These are phyloP conservation scores for Allium fistulosum DNA, from an alignment of 106 monocot genomes.

Conservation along the genomic window DNA sequence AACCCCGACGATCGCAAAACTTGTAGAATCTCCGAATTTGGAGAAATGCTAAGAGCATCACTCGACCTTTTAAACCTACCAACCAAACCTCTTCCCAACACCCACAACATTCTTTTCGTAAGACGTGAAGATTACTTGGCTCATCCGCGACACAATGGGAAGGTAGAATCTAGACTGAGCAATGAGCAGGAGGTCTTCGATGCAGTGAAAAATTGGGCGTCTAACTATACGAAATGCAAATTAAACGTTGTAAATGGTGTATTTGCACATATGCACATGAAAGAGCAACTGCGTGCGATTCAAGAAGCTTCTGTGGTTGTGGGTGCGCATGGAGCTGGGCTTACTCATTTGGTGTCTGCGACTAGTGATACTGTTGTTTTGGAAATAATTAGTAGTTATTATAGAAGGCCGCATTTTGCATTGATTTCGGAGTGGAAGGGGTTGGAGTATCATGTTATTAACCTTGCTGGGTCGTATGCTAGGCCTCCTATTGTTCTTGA, in stretches of 20 bases:
- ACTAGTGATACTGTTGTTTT: constrained; percentile 49
- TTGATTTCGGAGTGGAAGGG: constrained; percentile 92
- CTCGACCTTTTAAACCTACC: constrained; percentile 31
- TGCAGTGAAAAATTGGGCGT: constrained; percentile 55
- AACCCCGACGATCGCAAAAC: constrained; percentile 53
- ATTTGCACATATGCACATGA: constrained; percentile 88
- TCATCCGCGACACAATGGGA: constrained; percentile 83
- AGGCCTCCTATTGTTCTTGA: constrained; percentile 40
- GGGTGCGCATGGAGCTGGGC: constrained; percentile 94
- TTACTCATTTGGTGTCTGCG: constrained; percentile 78
- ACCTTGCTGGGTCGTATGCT: constrained; percentile 75
- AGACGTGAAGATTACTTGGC: constrained; percentile 94
- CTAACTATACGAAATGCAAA: constrained; percentile 45
- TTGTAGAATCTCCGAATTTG: constrained; percentile 76
- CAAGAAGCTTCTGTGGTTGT: constrained; percentile 80
- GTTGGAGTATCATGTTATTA: constrained; percentile 76
- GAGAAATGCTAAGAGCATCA: constrained; percentile 74
- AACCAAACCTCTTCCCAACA: constrained; percentile 14
- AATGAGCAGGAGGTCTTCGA: constrained; percentile 84
- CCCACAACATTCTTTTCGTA: constrained; percentile 75
- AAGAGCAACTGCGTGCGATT: constrained; percentile 64
- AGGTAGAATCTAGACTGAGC: constrained; percentile 63
- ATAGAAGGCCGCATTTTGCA: constrained; percentile 73
- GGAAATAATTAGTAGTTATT: constrained; percentile 87
- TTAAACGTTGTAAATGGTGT: constrained; percentile 74